Evolutionary conservation across 2,329 filamentous ascomycete species (phyloP).

Genomic region (Cordyceps fumosorosea): DNA sequence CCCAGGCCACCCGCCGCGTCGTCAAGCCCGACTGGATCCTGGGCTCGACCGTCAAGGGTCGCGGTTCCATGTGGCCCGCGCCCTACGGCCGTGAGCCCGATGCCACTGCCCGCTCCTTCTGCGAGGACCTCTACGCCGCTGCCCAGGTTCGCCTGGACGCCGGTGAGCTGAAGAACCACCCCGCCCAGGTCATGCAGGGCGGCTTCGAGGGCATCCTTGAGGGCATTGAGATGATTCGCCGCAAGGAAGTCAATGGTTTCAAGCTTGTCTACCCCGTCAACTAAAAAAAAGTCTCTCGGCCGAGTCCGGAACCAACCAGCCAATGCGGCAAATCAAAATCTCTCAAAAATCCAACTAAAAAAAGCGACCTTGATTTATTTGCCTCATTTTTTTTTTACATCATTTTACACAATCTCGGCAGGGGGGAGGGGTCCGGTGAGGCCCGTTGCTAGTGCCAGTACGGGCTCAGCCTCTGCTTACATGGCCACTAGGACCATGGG

Average conservation of each 20-base stretch:
- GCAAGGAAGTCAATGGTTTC: constrained; percentile 30
- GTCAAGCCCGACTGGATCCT: constrained; percentile 25
- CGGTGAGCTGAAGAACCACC: constrained; percentile 15
- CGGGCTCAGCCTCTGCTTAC: constrained; percentile 8
- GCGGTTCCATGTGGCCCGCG: constrained; percentile 17
- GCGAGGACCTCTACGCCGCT: constrained; percentile 8
- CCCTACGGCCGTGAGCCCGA: constrained; percentile 16
- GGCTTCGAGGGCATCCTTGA: constrained; percentile 29
- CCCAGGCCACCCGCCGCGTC: constrained; percentile 5
- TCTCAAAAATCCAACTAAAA: neutral
- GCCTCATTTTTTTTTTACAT: neutral
- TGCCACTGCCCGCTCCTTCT: constrained; percentile 10
- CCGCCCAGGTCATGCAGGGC: constrained; percentile 12
- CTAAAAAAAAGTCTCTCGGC: neutral
- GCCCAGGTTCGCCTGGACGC: constrained; percentile 13
- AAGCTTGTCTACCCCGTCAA: constrained; percentile 33
- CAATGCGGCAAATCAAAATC: neutral
- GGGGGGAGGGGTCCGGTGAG: neutral
- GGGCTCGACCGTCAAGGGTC: constrained; percentile 22
- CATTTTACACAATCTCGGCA: neutral
- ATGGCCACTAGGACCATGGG: neutral
- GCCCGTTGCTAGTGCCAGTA: neutral
- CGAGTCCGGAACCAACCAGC: neutral
- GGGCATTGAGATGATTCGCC: constrained; percentile 26
- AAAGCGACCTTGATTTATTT: constrained; percentile 4